Evolutionary conservation across 2,329 filamentous ascomycete species (phyloP).

Genomic region (Fusarium foetens): DNA sequence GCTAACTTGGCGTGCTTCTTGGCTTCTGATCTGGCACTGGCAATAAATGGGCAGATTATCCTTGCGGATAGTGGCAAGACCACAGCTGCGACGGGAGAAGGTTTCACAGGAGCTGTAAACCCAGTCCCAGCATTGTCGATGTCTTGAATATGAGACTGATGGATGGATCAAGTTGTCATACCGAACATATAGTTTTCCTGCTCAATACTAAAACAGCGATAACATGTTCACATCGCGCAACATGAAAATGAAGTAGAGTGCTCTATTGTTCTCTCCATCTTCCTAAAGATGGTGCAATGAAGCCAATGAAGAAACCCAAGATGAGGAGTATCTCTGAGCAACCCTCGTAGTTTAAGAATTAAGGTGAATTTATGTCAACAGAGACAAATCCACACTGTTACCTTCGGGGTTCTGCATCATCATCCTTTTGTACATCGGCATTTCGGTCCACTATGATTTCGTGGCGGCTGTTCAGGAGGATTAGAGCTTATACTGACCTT

Average conservation of each 20-base stretch:
- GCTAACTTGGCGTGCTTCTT: slow-evolving; percentile 32
- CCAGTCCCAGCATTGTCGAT: background rate
- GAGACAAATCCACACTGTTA: background rate
- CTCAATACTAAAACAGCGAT: background rate
- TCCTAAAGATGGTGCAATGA: background rate
- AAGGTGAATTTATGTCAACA: background rate
- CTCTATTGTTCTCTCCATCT: background rate
- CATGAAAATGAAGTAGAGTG: background rate
- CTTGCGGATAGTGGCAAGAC: slow-evolving; percentile 31
- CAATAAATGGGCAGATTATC: slow-evolving; percentile 33
- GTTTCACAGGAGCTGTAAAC: background rate
- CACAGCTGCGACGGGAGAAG: slow-evolving; percentile 1
- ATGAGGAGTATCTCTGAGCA: background rate
- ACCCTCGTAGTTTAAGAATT: background rate
- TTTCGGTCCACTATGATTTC: fast-evolving
- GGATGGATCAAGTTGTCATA: background rate
- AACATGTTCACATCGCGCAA: fast-evolving
- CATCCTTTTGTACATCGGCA: fast-evolving
- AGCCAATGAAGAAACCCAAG: background rate
- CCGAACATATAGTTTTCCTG: background rate
- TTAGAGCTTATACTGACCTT: background rate
- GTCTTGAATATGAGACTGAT: background rate
- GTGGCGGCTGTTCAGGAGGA: background rate
- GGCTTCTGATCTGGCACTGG: slow-evolving; percentile 17
- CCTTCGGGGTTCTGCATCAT: background rate